Evolutionary conservation across 208 protist genomes (phyloP).

Genomic region (Trypanosoma melophagium): DNA sequence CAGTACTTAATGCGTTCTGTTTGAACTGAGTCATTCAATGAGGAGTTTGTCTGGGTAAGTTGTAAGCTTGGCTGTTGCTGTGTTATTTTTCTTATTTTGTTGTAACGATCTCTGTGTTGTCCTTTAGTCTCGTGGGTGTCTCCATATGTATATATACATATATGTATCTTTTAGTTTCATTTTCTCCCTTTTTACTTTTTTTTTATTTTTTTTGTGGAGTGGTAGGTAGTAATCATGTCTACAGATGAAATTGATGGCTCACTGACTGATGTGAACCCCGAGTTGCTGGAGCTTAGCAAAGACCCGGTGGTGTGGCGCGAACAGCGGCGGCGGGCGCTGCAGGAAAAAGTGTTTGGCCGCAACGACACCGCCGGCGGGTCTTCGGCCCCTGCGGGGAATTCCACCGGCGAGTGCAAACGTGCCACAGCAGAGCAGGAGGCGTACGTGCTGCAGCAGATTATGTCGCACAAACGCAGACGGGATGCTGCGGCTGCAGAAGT

Average conservation of each 20-base stretch:
- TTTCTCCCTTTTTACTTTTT: slow-evolving; percentile 16
- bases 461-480: slow-evolving; percentile 57
- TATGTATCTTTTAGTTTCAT: neutral
- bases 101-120: neutral
- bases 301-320: slow-evolving; percentile 73
- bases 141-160: too few species aligned
- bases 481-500: slow-evolving; percentile 31
- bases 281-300: slow-evolving; percentile 59
- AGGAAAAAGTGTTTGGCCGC: slow-evolving; percentile 60
- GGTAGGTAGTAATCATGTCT: slow-evolving; percentile 18
- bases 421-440: slow-evolving; percentile 35
- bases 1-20: slow-evolving; percentile 33
- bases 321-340: slow-evolving; percentile 71
- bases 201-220: slow-evolving; percentile 5
- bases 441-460: slow-evolving; percentile 65
- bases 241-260: slow-evolving; percentile 51
- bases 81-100: neutral
- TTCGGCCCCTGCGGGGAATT: neutral
- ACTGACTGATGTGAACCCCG: slow-evolving; percentile 67
- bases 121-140: too few species aligned
- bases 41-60: slow-evolving; percentile 12
- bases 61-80: slow-evolving; percentile 2
- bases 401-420: neutral
- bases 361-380: neutral
- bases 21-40: slow-evolving; percentile 41